Conservation (phyloP, 2,329 filamentous ascomycete species). For the Ophiostoma sp. region DNA sequence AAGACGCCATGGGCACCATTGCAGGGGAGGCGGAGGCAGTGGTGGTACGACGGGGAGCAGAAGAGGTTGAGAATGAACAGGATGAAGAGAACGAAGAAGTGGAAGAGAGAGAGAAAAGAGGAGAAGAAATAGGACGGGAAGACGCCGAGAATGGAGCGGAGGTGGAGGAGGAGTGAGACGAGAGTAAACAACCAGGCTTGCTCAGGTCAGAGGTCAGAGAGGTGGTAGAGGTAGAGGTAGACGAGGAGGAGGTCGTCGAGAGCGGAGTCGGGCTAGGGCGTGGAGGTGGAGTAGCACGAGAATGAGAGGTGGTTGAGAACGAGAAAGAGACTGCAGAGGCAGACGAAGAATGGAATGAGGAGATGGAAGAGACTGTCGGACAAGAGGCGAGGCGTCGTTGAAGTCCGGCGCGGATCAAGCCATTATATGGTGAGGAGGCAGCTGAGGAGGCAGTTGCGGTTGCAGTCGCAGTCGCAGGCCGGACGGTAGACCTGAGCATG, state of each 20-base stretch:
- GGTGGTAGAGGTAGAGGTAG: neutral
- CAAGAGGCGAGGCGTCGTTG: neutral
- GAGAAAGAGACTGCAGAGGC: slow-evolving; percentile 4
- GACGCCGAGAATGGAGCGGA: slow-evolving; percentile 5
- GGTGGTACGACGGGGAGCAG: neutral
- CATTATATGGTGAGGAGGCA: slow-evolving; percentile 26
- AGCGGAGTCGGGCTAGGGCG: slow-evolving; percentile 17
- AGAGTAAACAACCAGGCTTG: slow-evolving; percentile 13
- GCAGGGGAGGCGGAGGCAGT: slow-evolving; percentile 28
- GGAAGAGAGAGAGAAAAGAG: slow-evolving; percentile 11
- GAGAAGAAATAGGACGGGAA: slow-evolving; percentile 9
- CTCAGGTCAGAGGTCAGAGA: neutral
- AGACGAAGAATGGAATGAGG: slow-evolving; percentile 4
- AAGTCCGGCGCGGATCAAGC: slow-evolving; percentile 24
- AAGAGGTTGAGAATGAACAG: slow-evolving; percentile 16
- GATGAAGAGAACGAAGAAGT: slow-evolving; percentile 2
- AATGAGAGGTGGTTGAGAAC: neutral
- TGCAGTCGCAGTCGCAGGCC: slow-evolving; percentile 5
- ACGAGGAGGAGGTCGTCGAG: neutral
- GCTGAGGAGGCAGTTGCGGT: slow-evolving; percentile 2
- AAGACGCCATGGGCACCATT: slow-evolving; percentile 40
- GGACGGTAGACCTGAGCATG: slow-evolving; percentile 13
- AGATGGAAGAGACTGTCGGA: slow-evolving; percentile 2
- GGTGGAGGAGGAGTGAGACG: neutral
- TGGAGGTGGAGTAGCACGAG: slow-evolving; percentile 14